phyloP scores from a whole-genome alignment of 306 rosid genomes.

The Lathyrus oleraceus region DNA sequence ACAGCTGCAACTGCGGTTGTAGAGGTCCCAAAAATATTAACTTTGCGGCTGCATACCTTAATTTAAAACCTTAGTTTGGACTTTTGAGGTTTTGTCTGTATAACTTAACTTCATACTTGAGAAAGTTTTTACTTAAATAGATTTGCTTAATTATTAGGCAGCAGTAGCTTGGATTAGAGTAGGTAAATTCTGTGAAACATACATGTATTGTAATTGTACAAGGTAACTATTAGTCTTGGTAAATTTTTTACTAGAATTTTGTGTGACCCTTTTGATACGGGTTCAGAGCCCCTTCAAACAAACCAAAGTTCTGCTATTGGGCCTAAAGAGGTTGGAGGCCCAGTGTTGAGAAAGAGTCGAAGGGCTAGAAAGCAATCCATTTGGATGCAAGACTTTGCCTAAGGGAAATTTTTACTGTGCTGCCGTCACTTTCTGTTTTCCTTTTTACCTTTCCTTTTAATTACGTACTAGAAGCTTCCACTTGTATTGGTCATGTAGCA shows the following conservation, averaged over 20 bases:
- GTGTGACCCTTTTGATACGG: too few species aligned
- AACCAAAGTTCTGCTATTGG: too few species aligned
- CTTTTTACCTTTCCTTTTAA: too few species aligned
- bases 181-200: conserved; percentile 24
- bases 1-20: not conserved
- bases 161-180: conserved; percentile 20
- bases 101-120: conserved; percentile 15
- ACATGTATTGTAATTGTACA: conserved; percentile 26
- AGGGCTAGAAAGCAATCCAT: too few species aligned
- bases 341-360: too few species aligned
- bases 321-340: too few species aligned
- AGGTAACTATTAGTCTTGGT: not conserved
- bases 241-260: not conserved
- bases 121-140: not conserved
- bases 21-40: not conserved
- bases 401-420: too few species aligned
- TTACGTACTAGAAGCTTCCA: too few species aligned
- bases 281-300: too few species aligned
- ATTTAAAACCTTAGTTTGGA: not conserved
- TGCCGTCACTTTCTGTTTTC: too few species aligned
- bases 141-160: conserved; percentile 4
- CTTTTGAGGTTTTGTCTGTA: conserved; percentile 17
- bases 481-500: too few species aligned
- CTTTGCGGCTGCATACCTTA: not conserved
- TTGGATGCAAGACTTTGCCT: too few species aligned